These are phyloP conservation scores for Saussurea involucrata DNA, from an alignment of 129 eudicot species.

Conservation along the genomic window DNA sequence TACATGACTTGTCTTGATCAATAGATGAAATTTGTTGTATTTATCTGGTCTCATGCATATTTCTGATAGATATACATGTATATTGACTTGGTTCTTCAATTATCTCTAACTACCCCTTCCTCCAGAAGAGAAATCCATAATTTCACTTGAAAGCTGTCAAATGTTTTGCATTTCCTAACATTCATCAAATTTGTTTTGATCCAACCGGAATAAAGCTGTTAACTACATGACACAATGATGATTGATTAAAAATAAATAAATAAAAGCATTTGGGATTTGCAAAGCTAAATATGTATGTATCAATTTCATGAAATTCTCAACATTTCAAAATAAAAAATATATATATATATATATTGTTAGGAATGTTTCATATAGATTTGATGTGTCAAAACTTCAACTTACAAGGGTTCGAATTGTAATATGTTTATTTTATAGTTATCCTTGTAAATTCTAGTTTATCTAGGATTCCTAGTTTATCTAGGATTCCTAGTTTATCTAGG, in stretches of 20 bases:
- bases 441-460: too few species aligned
- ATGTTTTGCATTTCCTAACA: not conserved
- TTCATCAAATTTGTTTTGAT: conserved; percentile 1
- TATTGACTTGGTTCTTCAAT: not conserved
- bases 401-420: too few species aligned
- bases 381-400: too few species aligned
- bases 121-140: not conserved
- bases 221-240: not conserved
- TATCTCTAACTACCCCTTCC: too few species aligned
- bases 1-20: not conserved
- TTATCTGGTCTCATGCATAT: not conserved
- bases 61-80: too few species aligned
- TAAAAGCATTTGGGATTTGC: not conserved
- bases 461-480: too few species aligned
- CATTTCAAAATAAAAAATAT: not conserved
- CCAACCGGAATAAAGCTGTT: not conserved
- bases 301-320: not conserved
- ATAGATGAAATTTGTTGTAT: not conserved
- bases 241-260: not conserved
- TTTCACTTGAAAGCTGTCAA: too few species aligned
- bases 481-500: too few species aligned
- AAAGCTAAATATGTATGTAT: not conserved
- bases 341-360: too few species aligned
- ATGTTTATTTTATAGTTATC: too few species aligned
- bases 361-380: too few species aligned